Conservation (phyloP, 768 basidiomycete genomes). For the Exsudoporus frostii region DNA sequence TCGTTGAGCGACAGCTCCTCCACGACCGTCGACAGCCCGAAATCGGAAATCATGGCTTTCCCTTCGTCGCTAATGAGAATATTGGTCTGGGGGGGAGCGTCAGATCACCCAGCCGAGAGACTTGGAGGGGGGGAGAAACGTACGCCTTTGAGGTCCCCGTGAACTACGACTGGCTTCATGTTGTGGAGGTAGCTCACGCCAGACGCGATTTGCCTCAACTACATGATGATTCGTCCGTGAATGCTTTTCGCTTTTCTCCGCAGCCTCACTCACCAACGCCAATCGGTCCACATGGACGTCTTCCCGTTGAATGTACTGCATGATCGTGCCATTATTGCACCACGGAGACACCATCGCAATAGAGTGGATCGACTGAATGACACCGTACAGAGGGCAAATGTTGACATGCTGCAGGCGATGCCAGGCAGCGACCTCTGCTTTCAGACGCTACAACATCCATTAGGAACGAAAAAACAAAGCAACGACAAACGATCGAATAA, state of each 20-base stretch:
- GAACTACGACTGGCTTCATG: conserved; percentile 51
- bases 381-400: conserved; percentile 52
- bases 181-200: conserved; percentile 58
- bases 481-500: neutral
- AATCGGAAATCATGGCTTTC: conserved; percentile 55
- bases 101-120: neutral
- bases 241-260: neutral
- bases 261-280: conserved; percentile 39
- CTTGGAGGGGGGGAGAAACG: neutral
- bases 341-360: conserved; percentile 66
- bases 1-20: conserved; percentile 45
- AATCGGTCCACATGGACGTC: conserved; percentile 43
- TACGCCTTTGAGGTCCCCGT: conserved; percentile 63
- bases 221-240: neutral
- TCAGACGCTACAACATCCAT: conserved; percentile 39
- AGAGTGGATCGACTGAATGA: conserved; percentile 47
- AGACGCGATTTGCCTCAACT: conserved; percentile 55
- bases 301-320: conserved; percentile 43
- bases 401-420: conserved; percentile 54
- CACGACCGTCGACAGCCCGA: conserved; percentile 56
- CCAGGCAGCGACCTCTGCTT: conserved; percentile 57
- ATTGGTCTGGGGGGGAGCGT: conserved; percentile 41
- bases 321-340: conserved; percentile 58
- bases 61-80: conserved; percentile 54
- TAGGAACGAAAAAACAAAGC: neutral